Conservation (phyloP, 768 basidiomycete genomes). For the Cytidiella melzeri region DNA sequence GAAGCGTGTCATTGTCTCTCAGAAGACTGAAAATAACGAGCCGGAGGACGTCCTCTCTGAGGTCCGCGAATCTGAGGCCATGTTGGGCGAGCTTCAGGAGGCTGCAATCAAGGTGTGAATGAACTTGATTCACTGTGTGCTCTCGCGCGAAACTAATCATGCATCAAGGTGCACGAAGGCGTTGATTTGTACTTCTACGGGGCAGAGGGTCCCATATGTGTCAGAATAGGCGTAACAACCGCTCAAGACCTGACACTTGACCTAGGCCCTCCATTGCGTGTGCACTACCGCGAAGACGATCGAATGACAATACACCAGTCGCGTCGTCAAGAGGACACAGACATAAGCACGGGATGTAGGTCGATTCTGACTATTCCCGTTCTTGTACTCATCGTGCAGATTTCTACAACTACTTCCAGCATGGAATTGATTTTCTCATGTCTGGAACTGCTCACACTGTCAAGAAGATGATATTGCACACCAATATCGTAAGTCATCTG, state of each 20-base stretch:
- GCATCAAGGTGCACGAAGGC: slow-evolving; percentile 63
- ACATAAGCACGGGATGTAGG: slow-evolving; percentile 47
- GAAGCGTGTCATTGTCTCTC: slow-evolving; percentile 65
- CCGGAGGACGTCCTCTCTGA: slow-evolving; percentile 69
- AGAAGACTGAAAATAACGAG: slow-evolving; percentile 53
- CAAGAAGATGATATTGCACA: slow-evolving; percentile 80
- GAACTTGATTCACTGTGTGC: not conserved
- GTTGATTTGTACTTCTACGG: slow-evolving; percentile 66
- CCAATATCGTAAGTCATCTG: slow-evolving; percentile 66
- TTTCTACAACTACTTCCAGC: slow-evolving; percentile 91
- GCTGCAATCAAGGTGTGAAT: slow-evolving; percentile 59
- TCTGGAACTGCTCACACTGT: slow-evolving; percentile 66
- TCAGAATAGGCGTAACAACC: slow-evolving; percentile 69
- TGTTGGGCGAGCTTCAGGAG: slow-evolving; percentile 65
- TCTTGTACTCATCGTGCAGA: slow-evolving; percentile 36
- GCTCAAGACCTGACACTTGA: slow-evolving; percentile 78
- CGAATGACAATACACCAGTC: slow-evolving; percentile 79
- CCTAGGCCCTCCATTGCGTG: slow-evolving; percentile 69
- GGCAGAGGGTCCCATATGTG: slow-evolving; percentile 43
- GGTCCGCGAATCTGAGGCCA: slow-evolving; percentile 53
- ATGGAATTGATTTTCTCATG: slow-evolving; percentile 84
- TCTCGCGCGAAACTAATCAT: slow-evolving; percentile 1
- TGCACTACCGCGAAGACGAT: slow-evolving; percentile 86
- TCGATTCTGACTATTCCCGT: not conserved
- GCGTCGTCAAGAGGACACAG: slow-evolving; percentile 34